A percentile compares a stretch with the other conserved stretches of the same genome.
Conservation (phyloP, 441 rosid genomes). For the Euphorbia neoarborescens region DNA sequence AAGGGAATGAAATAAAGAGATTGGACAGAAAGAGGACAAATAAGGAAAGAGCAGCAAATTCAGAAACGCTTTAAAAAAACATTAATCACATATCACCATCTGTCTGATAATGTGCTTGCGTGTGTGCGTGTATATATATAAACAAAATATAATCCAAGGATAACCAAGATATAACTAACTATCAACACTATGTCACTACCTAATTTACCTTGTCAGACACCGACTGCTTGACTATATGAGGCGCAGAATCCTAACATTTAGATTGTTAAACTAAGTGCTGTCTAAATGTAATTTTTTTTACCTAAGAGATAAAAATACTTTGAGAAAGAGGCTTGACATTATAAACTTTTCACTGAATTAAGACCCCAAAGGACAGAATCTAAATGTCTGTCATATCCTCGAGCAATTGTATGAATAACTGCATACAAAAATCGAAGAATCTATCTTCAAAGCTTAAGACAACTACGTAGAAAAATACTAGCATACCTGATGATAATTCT, state of each 20-base stretch:
- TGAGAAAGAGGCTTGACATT: background rate
- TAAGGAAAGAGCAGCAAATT: background rate
- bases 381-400: background rate
- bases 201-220: background rate
- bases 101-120: too few relatives aligned
- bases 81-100: background rate
- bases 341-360: slow-evolving; percentile 1
- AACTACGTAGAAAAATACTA: background rate
- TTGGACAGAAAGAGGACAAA: background rate
- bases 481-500: slow-evolving; percentile 55
- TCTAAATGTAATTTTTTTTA: background rate
- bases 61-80: background rate
- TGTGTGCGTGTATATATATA: too few relatives aligned
- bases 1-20: background rate
- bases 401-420: background rate
- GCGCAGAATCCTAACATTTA: background rate
- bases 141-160: background rate
- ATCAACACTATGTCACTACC: background rate
- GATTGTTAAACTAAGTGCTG: background rate
- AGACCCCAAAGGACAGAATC: background rate
- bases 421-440: background rate
- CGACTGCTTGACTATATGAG: background rate
- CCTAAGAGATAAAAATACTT: background rate
- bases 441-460: background rate
- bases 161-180: background rate